Conservation (phyloP, 331 rosid genomes). For the Rosa hybrid region DNA sequence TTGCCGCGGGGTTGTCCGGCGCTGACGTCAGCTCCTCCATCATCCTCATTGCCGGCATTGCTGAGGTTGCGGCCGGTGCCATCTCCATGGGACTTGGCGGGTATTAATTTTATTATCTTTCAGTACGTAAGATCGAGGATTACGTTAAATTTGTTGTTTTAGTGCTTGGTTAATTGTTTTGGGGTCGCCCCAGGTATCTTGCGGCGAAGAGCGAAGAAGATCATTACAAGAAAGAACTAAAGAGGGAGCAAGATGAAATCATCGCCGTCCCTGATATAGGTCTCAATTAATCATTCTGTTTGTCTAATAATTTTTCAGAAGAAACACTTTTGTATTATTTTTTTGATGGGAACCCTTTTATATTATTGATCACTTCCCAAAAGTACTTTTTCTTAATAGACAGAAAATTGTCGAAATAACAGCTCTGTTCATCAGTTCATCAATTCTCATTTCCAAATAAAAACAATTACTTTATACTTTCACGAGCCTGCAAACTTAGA, state of each 20-base stretch:
- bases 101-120: slow-evolving; percentile 24
- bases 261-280: slow-evolving; percentile 78
- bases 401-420: neutral
- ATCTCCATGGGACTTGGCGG: slow-evolving; percentile 99
- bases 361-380: neutral
- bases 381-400: neutral
- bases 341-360: neutral
- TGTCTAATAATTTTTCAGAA: neutral
- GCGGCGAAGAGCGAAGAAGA: slow-evolving; percentile 94
- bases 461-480: neutral
- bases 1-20: slow-evolving; percentile 91
- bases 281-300: slow-evolving; percentile 1
- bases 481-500: slow-evolving; percentile 1
- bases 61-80: slow-evolving; percentile 96
- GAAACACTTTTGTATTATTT: neutral
- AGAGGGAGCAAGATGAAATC: slow-evolving; percentile 86
- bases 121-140: neutral
- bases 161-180: neutral
- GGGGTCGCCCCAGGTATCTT: slow-evolving; percentile 50
- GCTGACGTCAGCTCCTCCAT: slow-evolving; percentile 80
- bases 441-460: neutral
- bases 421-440: neutral
- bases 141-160: too few relatives aligned
- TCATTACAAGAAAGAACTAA: slow-evolving; percentile 68
- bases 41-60: slow-evolving; percentile 84